Base-by-base conservation (phyloP, 495 filamentous ascomycete species). In the Trichoderma asperelloides region DNA sequence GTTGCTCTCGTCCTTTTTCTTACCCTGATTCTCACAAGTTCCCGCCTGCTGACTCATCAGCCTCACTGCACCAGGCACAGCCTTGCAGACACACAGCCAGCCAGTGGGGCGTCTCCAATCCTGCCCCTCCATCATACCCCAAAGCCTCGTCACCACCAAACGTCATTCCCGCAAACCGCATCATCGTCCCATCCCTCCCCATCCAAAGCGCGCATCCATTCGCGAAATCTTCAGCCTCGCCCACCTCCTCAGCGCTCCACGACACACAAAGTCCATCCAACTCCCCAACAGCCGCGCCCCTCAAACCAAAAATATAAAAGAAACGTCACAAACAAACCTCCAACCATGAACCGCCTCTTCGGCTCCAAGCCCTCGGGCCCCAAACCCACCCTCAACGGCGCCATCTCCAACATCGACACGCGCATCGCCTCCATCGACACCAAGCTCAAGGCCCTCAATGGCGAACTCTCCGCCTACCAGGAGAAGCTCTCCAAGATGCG, bases 321-420 rank as follows among this genome's bases (percentile, higher is more conserved):
- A 43, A 11, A 64, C 3, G 28, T 1, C 21, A 63, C 12, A 27
- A 43, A 37, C 27, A 33, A 16, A 13, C 27, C 21, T 15, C 43
- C 66, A 68, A 83, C 51, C 69, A 98, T 98, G 95, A 98, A 98
- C 78, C 91, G 95, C 71, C 85, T 98, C 72, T 98, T 98, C 75
- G 95, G 95, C 69, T 84, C 89, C 62, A 95, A 92, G 78, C 92
- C 84, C 79, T 88, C 91, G 66, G 88, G 87, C 66, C 96, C 96
- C 60, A 98, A 97, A 80, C 91, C 95, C 3, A 96, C 90, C 62
- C 90, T 99, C 47, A 86, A 87, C 77, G 81, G 84, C 64, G 95
- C 96, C 68, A 97, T 99, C 70, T 76, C 82, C 72, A 96, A 91
- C 84, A 88, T 97, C 80, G 95, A 98, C 78, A 85, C 84, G 62